A percentile compares a stretch with the other conserved stretches of the same genome.
phyloP scores from a whole-genome alignment of 2,329 filamentous ascomycete species.

The Diaporthe sp. region DNA sequence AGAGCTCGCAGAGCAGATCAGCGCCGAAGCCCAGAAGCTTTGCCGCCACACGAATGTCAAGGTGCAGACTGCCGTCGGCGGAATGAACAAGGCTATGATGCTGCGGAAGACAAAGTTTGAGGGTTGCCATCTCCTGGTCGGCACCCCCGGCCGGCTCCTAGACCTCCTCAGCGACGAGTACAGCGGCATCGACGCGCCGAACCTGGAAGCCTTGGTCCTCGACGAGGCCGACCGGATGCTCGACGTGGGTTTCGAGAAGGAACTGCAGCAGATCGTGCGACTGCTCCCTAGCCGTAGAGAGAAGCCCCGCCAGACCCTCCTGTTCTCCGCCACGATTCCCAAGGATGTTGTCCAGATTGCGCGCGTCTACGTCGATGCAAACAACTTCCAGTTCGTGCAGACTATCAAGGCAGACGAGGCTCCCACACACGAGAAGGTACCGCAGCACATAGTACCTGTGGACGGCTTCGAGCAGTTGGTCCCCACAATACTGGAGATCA shows the following conservation, averaged over 20 bases:
- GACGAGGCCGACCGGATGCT: conserved; percentile 99
- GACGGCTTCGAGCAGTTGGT: conserved; percentile 80
- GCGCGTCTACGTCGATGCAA: conserved; percentile 79
- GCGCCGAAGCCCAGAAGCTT: conserved; percentile 80
- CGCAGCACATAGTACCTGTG: conserved; percentile 80
- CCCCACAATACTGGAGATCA: conserved; percentile 82
- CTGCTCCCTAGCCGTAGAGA: conserved; percentile 72
- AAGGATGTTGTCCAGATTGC: conserved; percentile 85
- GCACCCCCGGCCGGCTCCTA: conserved; percentile 87
- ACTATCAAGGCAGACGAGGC: conserved; percentile 86
- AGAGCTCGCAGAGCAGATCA: conserved; percentile 85
- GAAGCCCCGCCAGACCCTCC: conserved; percentile 86
- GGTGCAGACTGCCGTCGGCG: conserved; percentile 86
- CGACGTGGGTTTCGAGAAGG: conserved; percentile 86
- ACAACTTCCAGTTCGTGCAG: conserved; percentile 88
- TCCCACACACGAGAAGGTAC: conserved; percentile 86
- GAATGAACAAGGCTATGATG: conserved; percentile 81
- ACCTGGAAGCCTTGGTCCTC: conserved; percentile 91
- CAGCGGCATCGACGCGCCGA: conserved; percentile 76
- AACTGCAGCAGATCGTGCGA: conserved; percentile 71
- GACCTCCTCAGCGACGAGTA: conserved; percentile 80
- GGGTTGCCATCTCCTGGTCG: conserved; percentile 91
- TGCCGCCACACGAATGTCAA: conserved; percentile 74
- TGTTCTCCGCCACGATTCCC: conserved; percentile 96
- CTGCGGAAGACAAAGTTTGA: conserved; percentile 75